Base-by-base conservation (phyloP, 108 stramenopile species). In the Seminavis robusta region DNA sequence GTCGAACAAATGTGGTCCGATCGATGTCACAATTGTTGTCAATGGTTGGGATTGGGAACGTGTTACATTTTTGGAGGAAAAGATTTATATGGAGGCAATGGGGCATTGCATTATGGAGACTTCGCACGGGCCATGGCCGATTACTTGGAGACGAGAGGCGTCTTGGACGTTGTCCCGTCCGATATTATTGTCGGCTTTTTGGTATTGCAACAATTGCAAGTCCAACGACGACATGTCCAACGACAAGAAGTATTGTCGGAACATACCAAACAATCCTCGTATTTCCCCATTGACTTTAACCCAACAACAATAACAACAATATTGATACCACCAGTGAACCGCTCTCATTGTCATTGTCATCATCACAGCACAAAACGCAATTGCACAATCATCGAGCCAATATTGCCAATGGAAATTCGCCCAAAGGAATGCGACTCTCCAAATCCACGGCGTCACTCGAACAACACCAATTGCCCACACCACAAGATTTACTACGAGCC, bases 31-130 rank as follows among this genome's bases (percentile, higher is more conserved):
- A 41, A 21, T 38, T 62, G 55, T 59, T 92, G 84, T 60, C 73
- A 84, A 47, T 88, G 75, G 33, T 52, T 77, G 15, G 52, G 67
- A 0, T 47, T 76, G 10, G 56, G 75, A 40, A 94, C 88, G 9
- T 94, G 92, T 50, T 94, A 76, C 54, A 36, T 94, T 36, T 94
- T 90, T 63, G 92, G 92, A 15, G 92, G 92, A 31, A 69, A 76
- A 28, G 81, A 86, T 16, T 52, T 86, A 33, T 49, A 71, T 15
- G 52, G 66, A 10, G 57, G 60, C 27, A 51, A 13, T 6, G 39
- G 34, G 10, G 49, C 13, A 34, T 10, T 23, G 44, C 34, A 48
- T 47, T 86, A 84, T 64, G 71, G 56, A 15, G 81, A 86, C 52
- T 79, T 90, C 0, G 84, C 92, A 1, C 59, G 78, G 25, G 87